Conservation (phyloP, 164 flowering plant genomes). For the Vitis cinerea region DNA sequence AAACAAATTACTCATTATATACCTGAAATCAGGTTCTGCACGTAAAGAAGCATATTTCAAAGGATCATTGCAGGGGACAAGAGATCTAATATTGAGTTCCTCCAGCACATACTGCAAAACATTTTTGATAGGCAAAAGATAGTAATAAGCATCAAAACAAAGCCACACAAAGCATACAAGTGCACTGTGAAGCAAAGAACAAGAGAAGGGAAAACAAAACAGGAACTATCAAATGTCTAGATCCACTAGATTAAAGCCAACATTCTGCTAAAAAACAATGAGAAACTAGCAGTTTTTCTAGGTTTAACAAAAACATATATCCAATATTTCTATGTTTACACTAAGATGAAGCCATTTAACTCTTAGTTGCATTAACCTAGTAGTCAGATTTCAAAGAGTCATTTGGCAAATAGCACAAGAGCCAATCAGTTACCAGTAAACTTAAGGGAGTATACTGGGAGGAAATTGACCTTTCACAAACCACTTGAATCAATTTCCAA, state of each 20-base stretch:
- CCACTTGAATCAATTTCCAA: not conserved
- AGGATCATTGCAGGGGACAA: conserved; percentile 78
- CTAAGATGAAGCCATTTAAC: no score
- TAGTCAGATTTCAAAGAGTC: not conserved
- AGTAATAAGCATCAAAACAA: no score
- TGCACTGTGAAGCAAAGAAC: no score
- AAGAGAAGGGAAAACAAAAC: no score
- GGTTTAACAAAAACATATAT: no score
- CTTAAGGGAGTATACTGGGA: not conserved
- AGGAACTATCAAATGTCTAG: no score
- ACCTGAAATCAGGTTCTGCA: conserved; percentile 99
- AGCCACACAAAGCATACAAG: no score
- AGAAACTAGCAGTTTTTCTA: no score
- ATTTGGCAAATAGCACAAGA: not conserved
- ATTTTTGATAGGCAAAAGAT: not conserved
- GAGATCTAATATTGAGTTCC: conserved; percentile 76
- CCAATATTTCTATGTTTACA: no score
- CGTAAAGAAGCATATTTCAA: conserved; percentile 80
- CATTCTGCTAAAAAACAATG: no score
- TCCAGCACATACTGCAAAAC: conserved; percentile 74
- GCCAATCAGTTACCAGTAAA: not conserved
- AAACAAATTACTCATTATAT: conserved; percentile 2
- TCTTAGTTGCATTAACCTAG: no score
- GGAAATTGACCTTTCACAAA: not conserved
- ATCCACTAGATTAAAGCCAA: no score